phyloP scores from a whole-genome alignment of 1,284 basidiomycete genomes.

The Malassezia vespertilionis region DNA sequence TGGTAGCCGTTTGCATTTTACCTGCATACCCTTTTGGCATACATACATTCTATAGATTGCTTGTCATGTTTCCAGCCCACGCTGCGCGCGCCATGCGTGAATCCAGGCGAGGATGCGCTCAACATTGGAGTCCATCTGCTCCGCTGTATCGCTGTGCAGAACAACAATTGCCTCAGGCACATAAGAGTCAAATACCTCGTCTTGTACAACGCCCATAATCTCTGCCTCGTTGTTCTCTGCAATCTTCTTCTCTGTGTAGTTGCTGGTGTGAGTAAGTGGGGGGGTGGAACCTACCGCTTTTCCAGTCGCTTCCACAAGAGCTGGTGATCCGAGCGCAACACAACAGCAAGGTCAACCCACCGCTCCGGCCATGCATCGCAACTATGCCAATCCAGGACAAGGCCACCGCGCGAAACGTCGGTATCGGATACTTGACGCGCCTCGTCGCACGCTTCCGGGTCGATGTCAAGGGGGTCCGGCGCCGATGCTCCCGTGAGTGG shows the following conservation, averaged over 20 bases:
- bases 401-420: slow-evolving; percentile 51
- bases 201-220: slow-evolving; percentile 85
- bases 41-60: background rate
- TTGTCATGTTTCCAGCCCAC: slow-evolving; percentile 24
- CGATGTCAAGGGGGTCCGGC: slow-evolving; percentile 30
- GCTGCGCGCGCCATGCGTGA: slow-evolving; percentile 60
- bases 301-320: slow-evolving; percentile 87
- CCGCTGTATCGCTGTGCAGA: slow-evolving; percentile 64
- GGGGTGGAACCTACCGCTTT: slow-evolving; percentile 56
- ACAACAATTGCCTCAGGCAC: slow-evolving; percentile 74
- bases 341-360: slow-evolving; percentile 94
- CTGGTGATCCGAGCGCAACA: slow-evolving; percentile 77
- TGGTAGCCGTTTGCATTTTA: slow-evolving; percentile 21
- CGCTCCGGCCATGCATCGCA: slow-evolving; percentile 89
- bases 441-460: slow-evolving; percentile 9
- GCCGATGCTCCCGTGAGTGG: slow-evolving; percentile 30
- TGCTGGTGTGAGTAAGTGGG: slow-evolving; percentile 51
- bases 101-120: slow-evolving; percentile 76
- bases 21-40: slow-evolving; percentile 2
- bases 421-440: slow-evolving; percentile 19
- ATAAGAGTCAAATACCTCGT: slow-evolving; percentile 79
- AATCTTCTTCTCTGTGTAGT: slow-evolving; percentile 82
- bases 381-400: slow-evolving; percentile 95
- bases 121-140: slow-evolving; percentile 77
- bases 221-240: slow-evolving; percentile 97